phyloP scores from a whole-genome alignment of 352 stramenopile species.

The Globisporangium apiculatum region DNA sequence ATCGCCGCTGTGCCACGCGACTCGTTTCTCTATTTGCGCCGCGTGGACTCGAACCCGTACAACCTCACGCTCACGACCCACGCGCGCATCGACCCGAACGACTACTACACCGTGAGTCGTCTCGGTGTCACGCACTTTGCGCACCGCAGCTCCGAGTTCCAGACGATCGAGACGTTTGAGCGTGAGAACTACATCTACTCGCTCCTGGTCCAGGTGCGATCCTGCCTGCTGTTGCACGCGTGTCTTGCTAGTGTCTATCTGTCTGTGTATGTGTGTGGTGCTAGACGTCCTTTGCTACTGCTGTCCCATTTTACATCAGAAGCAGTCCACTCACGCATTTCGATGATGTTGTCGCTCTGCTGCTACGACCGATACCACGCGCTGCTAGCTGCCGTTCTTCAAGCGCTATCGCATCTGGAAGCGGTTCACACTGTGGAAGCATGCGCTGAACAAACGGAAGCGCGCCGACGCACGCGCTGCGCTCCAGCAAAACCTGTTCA shows the following conservation, averaged over 20 bases:
- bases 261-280: no score
- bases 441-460: slow-evolving; percentile 48
- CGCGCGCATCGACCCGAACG: slow-evolving; percentile 49
- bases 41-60: slow-evolving; percentile 73
- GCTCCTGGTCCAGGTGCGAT: slow-evolving; percentile 55
- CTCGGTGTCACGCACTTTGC: slow-evolving; percentile 88
- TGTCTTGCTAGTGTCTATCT: no score
- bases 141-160: slow-evolving; percentile 78
- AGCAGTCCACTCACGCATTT: no score
- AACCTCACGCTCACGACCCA: slow-evolving; percentile 61
- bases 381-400: slow-evolving; percentile 80
- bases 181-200: slow-evolving; percentile 89
- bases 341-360: neutral
- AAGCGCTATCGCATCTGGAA: slow-evolving; percentile 89
- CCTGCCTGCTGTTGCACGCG: neutral
- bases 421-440: slow-evolving; percentile 85
- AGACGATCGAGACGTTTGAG: slow-evolving; percentile 85
- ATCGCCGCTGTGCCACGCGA: slow-evolving; percentile 25
- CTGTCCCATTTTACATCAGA: no score
- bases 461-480: slow-evolving; percentile 23
- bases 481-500: slow-evolving; percentile 82
- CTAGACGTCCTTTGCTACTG: no score
- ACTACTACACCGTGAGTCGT: slow-evolving; percentile 90
- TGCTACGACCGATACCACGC: no score
- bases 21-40: slow-evolving; percentile 70